Conservation (phyloP, 805 yeast genomes). For the Starmerella sirachaensis region DNA sequence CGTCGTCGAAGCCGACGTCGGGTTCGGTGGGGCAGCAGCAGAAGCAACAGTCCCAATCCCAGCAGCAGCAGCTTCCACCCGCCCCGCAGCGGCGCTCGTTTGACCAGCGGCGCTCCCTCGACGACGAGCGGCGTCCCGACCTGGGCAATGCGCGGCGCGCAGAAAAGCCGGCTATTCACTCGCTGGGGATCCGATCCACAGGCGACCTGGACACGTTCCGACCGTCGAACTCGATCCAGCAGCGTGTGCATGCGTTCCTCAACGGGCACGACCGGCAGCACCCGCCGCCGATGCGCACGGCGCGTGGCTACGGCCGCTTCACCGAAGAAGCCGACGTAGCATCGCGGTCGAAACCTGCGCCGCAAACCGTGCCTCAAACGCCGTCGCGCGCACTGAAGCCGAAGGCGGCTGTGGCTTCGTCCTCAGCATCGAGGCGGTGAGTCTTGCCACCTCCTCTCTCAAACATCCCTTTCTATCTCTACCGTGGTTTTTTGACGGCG, state of each 20-base stretch:
- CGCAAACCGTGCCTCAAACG: conserved; percentile 2
- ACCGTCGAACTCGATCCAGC: conserved; percentile 29
- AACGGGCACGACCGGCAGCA: conserved; percentile 27
- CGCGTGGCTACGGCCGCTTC: conserved; percentile 71
- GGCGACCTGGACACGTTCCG: conserved; percentile 12
- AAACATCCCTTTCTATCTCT: too few relatives aligned
- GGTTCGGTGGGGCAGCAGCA: neutral
- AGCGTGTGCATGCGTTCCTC: conserved; percentile 28
- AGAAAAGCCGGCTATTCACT: neutral
- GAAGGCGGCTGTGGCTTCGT: conserved; percentile 3
- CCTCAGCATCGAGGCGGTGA: conserved; percentile 5
- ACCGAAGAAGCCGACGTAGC: conserved; percentile 33
- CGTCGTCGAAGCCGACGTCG: conserved; percentile 6
- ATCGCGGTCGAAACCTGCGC: conserved; percentile 3
- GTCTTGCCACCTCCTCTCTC: too few relatives aligned
- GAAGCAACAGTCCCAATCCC: neutral
- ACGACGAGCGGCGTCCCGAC: neutral
- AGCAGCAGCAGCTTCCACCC: neutral
- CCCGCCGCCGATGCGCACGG: conserved; percentile 48
- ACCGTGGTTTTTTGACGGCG: too few relatives aligned
- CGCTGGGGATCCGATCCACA: too few relatives aligned
- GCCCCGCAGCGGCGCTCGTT: neutral
- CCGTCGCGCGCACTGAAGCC: conserved; percentile 7
- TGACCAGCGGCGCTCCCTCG: neutral
- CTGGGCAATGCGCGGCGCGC: conserved; percentile 8